These are phyloP conservation scores for Vaccinium corymbosum DNA, from an alignment of 148 eudicot genomes.

Conservation along the genomic window DNA sequence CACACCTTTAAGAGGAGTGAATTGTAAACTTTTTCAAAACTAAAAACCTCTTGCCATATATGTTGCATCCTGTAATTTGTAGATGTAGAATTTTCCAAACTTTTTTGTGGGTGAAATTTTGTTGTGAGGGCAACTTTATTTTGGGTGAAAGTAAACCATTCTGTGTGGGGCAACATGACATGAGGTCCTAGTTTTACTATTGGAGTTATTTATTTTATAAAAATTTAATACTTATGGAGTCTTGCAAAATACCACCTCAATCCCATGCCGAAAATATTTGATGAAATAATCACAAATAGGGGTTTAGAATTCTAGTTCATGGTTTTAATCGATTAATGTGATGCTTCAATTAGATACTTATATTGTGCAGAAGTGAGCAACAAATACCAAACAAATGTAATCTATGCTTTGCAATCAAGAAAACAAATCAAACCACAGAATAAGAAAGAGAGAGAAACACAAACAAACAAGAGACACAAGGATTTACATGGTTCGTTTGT, in stretches of 20 bases:
- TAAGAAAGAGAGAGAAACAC: too few relatives aligned
- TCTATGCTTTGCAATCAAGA: too few relatives aligned
- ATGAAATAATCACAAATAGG: too few relatives aligned
- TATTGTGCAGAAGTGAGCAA: background rate
- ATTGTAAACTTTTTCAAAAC: too few relatives aligned
- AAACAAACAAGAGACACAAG: too few relatives aligned
- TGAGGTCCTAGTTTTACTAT: background rate
- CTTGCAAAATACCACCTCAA: background rate
- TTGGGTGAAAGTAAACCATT: background rate
- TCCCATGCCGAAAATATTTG: background rate
- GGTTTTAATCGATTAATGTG: background rate
- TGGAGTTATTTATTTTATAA: background rate
- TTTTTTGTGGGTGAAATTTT: too few relatives aligned
- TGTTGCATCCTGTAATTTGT: background rate
- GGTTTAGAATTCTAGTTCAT: background rate
- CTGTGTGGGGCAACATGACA: background rate
- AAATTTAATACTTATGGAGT: background rate
- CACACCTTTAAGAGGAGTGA: too few relatives aligned
- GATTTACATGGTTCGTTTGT: too few relatives aligned
- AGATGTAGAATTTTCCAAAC: background rate
- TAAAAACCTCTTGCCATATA: background rate
- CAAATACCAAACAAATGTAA: too few relatives aligned
- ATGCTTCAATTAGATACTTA: background rate
- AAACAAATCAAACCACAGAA: too few relatives aligned
- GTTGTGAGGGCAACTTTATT: background rate